Conservation (phyloP, 257 asterid genomes). For the Voacanga thouarsii region DNA sequence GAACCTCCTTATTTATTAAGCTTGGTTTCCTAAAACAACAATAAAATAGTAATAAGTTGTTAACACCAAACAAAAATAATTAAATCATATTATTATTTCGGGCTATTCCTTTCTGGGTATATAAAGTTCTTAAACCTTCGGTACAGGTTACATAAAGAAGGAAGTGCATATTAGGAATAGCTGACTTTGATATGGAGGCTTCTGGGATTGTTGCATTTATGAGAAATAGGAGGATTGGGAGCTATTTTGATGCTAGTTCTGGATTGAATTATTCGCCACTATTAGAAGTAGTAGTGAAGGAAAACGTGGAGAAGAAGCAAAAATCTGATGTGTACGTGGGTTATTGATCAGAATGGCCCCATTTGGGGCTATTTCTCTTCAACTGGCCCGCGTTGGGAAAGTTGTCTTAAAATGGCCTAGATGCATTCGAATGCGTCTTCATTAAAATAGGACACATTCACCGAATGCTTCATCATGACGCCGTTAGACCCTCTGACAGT, state of each 20-base stretch:
- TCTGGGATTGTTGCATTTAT: constrained; percentile 21
- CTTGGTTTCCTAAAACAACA: background rate
- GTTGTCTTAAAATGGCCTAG: no score
- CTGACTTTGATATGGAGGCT: constrained; percentile 28
- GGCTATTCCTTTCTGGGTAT: no score
- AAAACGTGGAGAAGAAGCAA: constrained; percentile 11
- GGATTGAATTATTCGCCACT: constrained; percentile 1
- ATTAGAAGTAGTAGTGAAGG: constrained; percentile 17
- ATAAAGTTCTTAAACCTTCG: constrained; percentile 8
- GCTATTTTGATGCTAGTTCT: constrained; percentile 24
- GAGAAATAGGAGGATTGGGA: constrained; percentile 34
- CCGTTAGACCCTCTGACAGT: no score
- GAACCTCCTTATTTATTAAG: background rate
- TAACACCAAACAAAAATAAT: no score
- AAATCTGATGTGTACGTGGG: constrained; percentile 12
- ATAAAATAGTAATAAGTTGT: background rate
- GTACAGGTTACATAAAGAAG: background rate
- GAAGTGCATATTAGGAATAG: background rate
- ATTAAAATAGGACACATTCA: no score
- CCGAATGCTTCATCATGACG: no score
- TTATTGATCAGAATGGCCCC: no score
- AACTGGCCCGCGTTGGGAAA: no score
- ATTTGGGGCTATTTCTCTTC: no score
- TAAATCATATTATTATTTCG: no score
- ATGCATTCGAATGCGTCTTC: no score